phyloP scores from a whole-genome alignment of 2,329 filamentous ascomycete species.

The Talaromyces pinophilus region DNA sequence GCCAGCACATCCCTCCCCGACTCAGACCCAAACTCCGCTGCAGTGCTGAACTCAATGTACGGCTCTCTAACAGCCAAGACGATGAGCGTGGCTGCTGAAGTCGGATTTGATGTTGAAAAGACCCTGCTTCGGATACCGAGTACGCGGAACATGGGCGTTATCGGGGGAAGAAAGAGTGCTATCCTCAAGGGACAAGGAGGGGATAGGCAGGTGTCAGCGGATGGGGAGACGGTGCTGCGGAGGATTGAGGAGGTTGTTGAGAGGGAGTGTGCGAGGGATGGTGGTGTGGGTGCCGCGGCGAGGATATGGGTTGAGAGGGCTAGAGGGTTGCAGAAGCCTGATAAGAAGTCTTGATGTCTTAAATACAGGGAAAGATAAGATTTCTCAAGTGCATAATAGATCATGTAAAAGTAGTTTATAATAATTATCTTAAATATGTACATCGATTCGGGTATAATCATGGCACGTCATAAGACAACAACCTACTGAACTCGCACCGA shows the following conservation, averaged over 20 bases:
- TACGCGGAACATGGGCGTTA: conserved; percentile 79
- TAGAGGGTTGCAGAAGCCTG: conserved; percentile 41
- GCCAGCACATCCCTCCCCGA: conserved; percentile 26
- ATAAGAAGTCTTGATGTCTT: neutral
- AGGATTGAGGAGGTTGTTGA: conserved; percentile 65
- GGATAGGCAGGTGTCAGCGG: conserved; percentile 44
- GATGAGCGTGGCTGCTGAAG: conserved; percentile 65
- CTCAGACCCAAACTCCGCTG: conserved; percentile 23
- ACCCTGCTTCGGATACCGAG: conserved; percentile 90
- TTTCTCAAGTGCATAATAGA: neutral
- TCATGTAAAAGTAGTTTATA: neutral
- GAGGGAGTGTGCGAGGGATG: conserved; percentile 50
- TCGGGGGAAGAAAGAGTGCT: conserved; percentile 59
- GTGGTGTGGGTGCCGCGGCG: conserved; percentile 47
- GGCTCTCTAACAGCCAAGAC: conserved; percentile 81
- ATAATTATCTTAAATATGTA: conserved; percentile 4
- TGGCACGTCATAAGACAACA: neutral
- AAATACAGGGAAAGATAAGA: neutral
- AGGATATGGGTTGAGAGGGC: conserved; percentile 56
- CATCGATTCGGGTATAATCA: neutral
- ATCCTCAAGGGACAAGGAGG: neutral
- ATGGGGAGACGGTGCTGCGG: conserved; percentile 57
- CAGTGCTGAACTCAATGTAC: conserved; percentile 67
- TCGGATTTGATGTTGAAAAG: conserved; percentile 75
- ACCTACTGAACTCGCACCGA: conserved; percentile 1